Percentiles rank a stretch among this genome's conserved stretches.
Conservation (phyloP, 1,284 basidiomycete genomes). For the Pyrrhoderma noxium region DNA sequence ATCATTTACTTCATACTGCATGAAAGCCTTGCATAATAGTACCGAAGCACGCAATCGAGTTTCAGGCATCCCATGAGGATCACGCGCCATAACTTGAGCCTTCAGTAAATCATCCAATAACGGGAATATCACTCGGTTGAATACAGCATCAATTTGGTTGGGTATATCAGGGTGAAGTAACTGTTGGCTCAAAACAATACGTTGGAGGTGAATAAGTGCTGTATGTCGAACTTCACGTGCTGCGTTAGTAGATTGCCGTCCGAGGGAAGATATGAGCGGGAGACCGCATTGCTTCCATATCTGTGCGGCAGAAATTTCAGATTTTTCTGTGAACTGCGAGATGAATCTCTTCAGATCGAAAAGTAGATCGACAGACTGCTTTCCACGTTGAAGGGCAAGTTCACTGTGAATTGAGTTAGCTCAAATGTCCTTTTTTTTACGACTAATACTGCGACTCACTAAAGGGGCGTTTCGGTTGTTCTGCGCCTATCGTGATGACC, state of each 20-base stretch:
- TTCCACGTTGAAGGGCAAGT: constrained; percentile 70
- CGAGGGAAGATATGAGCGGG: constrained; percentile 72
- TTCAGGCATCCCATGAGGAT: constrained; percentile 85
- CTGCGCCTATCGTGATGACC: constrained; percentile 45
- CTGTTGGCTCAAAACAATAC: constrained; percentile 78
- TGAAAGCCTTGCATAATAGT: constrained; percentile 89
- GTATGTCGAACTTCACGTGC: constrained; percentile 80
- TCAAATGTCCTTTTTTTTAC: too few species aligned
- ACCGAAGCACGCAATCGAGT: constrained; percentile 83
- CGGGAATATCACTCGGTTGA: constrained; percentile 88
- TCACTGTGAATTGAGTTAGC: constrained; percentile 41
- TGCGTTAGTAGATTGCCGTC: constrained; percentile 81
- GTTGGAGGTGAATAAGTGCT: constrained; percentile 81
- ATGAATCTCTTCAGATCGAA: constrained; percentile 65
- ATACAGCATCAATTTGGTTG: constrained; percentile 71
- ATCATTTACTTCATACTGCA: constrained; percentile 84
- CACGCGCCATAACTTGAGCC: constrained; percentile 72
- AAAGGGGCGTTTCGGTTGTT: constrained; percentile 34
- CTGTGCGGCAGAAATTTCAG: constrained; percentile 37
- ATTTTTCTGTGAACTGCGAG: constrained; percentile 44
- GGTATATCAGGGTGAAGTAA: constrained; percentile 49
- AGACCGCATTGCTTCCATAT: constrained; percentile 82
- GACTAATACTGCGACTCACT: constrained; percentile 7
- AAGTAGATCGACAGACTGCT: constrained; percentile 77
- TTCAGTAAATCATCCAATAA: constrained; percentile 88